Evolutionary conservation across 345 rosid species (phyloP), one percentile per base, ranked within the genome.

Genomic region (Stellera chamaejasme): DNA sequence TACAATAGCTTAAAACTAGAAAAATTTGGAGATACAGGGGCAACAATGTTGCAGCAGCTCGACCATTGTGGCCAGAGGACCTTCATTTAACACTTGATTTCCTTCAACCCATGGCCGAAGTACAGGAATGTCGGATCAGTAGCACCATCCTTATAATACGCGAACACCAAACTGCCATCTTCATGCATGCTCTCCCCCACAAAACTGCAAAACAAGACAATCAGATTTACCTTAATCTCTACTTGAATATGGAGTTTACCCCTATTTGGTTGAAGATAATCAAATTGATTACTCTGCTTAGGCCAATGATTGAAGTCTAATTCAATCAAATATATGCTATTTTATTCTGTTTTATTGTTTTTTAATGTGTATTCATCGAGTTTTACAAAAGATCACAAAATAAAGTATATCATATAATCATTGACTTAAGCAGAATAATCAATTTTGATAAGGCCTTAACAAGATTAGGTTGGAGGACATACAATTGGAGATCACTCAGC

Each of bases 111-210:
- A 50, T 61, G 60, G 15, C 83, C 79, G 2, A 90, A 69, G 82
- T 85, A 85, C 55, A 91, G 69, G 67, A 91, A 91, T 8, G 98
- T 88, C 19, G 98, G 92, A 69, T 91, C 88, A 1, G 82, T 62
- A 8, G 92, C 79, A 45, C 88, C 95, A 0, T 88, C 98, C 64
- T 74, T 90, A 72, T 91, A 82, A 66, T 88, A 85, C 15, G 95
- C 98, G 59, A 88, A 72, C 68, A 88, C 98, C 66, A 85, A 11
- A 66, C 69, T 27, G 10, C 75, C 77, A 57, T 91, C 93, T 14
- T 82, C 96, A 6, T 74, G 77, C 96, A 85, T 82, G 75, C 98
- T 84, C 79, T 91, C 98, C 13, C 98, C 96, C 58, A 88, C 90
- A 55, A 91, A 91, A 52, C 97, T 85, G 84, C 74, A 61, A 42